phyloP scores from a whole-genome alignment of 192 early-diverging fungal genomes.

The Coemansia sp. region DNA sequence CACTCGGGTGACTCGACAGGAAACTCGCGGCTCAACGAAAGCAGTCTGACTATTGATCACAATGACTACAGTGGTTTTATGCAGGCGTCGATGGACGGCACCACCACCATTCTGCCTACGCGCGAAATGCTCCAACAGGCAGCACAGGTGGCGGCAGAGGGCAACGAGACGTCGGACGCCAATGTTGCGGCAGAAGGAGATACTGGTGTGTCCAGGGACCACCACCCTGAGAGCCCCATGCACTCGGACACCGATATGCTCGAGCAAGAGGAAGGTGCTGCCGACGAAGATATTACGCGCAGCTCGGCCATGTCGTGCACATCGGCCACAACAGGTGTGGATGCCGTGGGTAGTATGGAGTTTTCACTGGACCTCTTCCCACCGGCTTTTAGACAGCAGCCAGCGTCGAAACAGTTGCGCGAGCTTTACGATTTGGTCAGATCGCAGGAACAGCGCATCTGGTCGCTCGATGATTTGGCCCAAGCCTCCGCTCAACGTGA shows the following conservation, averaged over 20 bases:
- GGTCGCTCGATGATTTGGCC: slow-evolving; percentile 28
- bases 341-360: too few species aligned
- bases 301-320: slow-evolving; percentile 4
- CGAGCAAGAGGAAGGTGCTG: background rate
- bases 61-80: slow-evolving; percentile 8
- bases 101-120: slow-evolving; percentile 41
- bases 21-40: slow-evolving; percentile 29
- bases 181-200: background rate
- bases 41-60: slow-evolving; percentile 19
- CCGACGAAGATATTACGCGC: slow-evolving; percentile 1
- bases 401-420: slow-evolving; percentile 22
- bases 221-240: background rate
- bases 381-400: slow-evolving; percentile 21
- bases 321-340: too few species aligned
- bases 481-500: too few species aligned
- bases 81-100: slow-evolving; percentile 31
- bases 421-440: slow-evolving; percentile 22
- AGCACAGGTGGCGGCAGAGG: slow-evolving; percentile 19
- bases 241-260: background rate
- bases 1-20: background rate
- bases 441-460: slow-evolving; percentile 25
- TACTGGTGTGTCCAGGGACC: background rate
- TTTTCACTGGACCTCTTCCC: slow-evolving; percentile 27
- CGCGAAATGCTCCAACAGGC: slow-evolving; percentile 49
- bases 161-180: too few species aligned